These are phyloP conservation scores for Crithidia bombi DNA, from an alignment of 208 protist genomes.

Conservation along the genomic window DNA sequence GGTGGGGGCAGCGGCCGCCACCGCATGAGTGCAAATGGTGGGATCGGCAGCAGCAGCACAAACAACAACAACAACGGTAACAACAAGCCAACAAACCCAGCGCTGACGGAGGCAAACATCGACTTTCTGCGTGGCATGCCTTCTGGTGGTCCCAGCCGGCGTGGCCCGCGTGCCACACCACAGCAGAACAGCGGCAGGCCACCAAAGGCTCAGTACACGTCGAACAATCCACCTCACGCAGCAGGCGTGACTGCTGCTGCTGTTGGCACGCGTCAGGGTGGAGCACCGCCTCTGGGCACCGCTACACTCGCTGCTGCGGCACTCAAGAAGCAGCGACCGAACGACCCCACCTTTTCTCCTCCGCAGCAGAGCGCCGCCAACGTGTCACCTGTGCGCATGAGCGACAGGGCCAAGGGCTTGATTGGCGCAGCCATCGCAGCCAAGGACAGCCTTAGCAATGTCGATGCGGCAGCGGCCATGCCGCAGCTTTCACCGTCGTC, in stretches of 20 bases:
- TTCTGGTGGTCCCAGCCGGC: background rate
- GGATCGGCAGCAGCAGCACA: too few relatives aligned
- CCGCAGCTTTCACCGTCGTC: background rate
- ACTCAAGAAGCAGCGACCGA: background rate
- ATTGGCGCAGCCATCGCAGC: background rate
- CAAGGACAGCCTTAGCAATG: background rate
- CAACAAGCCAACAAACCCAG: background rate
- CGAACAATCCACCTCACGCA: background rate
- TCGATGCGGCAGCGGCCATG: background rate
- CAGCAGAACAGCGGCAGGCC: slow-evolving; percentile 15
- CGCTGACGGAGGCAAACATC: slow-evolving; percentile 20
- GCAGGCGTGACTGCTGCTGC: slow-evolving; percentile 5
- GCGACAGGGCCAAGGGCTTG: background rate
- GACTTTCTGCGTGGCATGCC: slow-evolving; percentile 10
- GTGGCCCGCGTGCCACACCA: background rate
- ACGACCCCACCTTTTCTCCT: background rate
- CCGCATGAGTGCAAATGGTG: background rate
- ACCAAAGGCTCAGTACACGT: slow-evolving; percentile 1
- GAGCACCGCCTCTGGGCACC: background rate
- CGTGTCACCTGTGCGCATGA: slow-evolving; percentile 7
- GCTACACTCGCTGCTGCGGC: background rate
- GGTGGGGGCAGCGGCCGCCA: slow-evolving; percentile 1
- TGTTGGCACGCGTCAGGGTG: too few relatives aligned
- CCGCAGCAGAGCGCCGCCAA: background rate
- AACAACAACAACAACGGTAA: background rate